Conservation (phyloP, 1,139 yeast species). For the Yamadazyma triangularis region DNA sequence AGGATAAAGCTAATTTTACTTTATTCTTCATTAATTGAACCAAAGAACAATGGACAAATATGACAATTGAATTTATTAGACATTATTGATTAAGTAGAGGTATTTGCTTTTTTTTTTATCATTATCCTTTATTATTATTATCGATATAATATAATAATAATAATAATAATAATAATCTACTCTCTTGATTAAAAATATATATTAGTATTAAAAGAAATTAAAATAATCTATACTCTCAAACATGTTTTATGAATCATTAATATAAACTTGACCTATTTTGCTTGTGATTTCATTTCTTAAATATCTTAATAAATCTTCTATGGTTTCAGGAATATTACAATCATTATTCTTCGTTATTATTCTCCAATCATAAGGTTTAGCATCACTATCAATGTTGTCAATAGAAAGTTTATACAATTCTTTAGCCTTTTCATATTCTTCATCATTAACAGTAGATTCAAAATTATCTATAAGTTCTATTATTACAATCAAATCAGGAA, state of each 20-base stretch:
- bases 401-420: slow-evolving; percentile 29
- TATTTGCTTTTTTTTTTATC: neutral
- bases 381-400: slow-evolving; percentile 7
- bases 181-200: slow-evolving; percentile 5
- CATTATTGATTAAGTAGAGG: too few relatives aligned
- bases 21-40: too few relatives aligned
- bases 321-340: slow-evolving; percentile 18
- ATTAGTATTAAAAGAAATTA: too few relatives aligned
- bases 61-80: too few relatives aligned
- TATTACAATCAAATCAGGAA: slow-evolving; percentile 44
- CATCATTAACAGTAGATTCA: slow-evolving; percentile 25
- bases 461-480: slow-evolving; percentile 47
- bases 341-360: slow-evolving; percentile 6
- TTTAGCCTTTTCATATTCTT: slow-evolving; percentile 27
- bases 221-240: neutral
- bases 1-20: too few relatives aligned
- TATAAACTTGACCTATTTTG: slow-evolving; percentile 38
- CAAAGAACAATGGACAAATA: too few relatives aligned
- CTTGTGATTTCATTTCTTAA: slow-evolving; percentile 31
- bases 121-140: neutral
- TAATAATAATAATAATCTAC: slow-evolving; percentile 1
- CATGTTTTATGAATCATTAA: slow-evolving; percentile 11
- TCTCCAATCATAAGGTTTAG: slow-evolving; percentile 27
- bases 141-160: slow-evolving; percentile 1
- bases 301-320: slow-evolving; percentile 19